These are phyloP conservation scores for Tuber borchii DNA, from an alignment of 495 filamentous ascomycete genomes.

Conservation along the genomic window DNA sequence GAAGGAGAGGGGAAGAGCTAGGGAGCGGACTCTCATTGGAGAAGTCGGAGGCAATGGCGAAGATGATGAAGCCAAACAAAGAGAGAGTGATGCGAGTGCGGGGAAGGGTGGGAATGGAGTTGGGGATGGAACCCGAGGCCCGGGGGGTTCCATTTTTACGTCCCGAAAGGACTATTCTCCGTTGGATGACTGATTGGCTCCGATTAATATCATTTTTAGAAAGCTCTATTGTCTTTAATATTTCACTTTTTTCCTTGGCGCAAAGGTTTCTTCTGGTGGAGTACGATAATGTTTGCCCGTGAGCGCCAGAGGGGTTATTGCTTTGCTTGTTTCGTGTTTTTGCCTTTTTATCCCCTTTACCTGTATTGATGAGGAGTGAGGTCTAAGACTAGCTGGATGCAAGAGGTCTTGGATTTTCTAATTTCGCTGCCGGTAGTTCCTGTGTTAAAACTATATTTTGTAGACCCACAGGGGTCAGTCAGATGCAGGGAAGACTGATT, in stretches of 20 bases:
- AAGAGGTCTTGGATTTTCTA: neutral
- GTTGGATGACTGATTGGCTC: slow-evolving; percentile 20
- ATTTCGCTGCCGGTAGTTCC: neutral
- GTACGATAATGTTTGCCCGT: neutral
- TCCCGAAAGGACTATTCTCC: slow-evolving; percentile 23
- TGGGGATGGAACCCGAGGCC: slow-evolving; percentile 11
- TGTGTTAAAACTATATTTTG: neutral
- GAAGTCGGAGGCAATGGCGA: slow-evolving; percentile 4
- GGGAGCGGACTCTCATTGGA: slow-evolving; percentile 2
- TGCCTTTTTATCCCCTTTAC: slow-evolving; percentile 4
- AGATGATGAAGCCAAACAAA: neutral
- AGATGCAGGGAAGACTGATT: neutral
- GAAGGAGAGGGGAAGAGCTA: neutral
- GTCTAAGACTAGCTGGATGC: neutral
- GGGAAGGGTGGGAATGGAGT: slow-evolving; percentile 15
- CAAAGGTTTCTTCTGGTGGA: neutral
- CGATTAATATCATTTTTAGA: neutral
- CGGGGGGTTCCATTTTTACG: neutral
- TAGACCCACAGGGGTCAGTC: neutral
- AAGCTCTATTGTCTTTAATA: neutral
- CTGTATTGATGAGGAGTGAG: neutral
- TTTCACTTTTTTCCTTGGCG: neutral
- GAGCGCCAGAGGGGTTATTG: neutral
- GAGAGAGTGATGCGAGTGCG: slow-evolving; percentile 8
- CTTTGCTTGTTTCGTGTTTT: neutral